Base-by-base conservation (phyloP, 2,329 filamentous ascomycete species). In the Alternaria sp. region DNA sequence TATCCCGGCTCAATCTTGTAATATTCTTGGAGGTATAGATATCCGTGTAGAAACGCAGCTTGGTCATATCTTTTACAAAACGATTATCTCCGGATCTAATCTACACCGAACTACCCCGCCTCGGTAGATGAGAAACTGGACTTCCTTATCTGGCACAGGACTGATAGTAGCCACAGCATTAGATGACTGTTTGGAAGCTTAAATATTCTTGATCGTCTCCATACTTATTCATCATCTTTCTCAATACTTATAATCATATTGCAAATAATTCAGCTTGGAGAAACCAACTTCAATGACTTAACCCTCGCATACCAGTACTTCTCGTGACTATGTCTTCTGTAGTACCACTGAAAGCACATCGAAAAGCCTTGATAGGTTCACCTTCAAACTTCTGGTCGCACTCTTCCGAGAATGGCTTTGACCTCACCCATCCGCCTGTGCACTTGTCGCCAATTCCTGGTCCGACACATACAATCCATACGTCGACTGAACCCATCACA, bases 301-400 rank as follows among this genome's bases (percentile, higher is more conserved):
- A 23, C 28, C 24, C 14, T 50, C 39, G 23, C 34, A 37, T 6
- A 29, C 26, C 14, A 24, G 24, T 26, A 36, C 5, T 29, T 29
- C 14, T 6, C 39, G 23, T 31, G 21, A 39, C 33, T 23, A 62
- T 58, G 58, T 39, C 55, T 21, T 60, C 61, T 39, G 51, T 34
- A 14, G 31, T 31, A 23, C 23, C 56, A 28, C 17, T 24, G 11
- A 29, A 53, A 49, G 21, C 52, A 11, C 48, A 59, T 28, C 71
- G 72, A 34, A 76, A 75, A 68, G 70, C 77, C 34, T 58, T 80
- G 51, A 80, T 83, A 56, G 81, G 81, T 58, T 72, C 74, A 39
- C 58, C 67, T 9, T 63, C 69, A 14, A 80, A 78, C 65, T 81
- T 81, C 70, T 83, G 81, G 81, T 73, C 79, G 5, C 79, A 81